These are phyloP conservation scores for Fusarium solani-melongenae DNA, from an alignment of 2,329 filamentous ascomycete genomes.

Conservation along the genomic window DNA sequence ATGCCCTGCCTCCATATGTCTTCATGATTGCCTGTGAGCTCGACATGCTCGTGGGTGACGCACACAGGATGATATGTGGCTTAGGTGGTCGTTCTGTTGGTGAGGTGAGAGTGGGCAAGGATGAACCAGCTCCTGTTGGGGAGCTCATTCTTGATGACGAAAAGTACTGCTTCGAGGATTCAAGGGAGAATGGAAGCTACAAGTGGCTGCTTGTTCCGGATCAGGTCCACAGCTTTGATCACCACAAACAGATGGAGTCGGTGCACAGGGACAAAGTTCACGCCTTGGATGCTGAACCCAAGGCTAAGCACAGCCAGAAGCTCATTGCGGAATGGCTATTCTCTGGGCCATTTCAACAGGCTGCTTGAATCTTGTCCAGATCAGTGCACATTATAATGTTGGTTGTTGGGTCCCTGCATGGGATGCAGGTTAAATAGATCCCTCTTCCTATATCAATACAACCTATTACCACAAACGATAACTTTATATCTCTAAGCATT, in stretches of 20 bases:
- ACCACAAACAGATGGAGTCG: background rate
- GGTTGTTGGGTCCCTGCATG: background rate
- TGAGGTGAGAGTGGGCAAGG: constrained; percentile 3
- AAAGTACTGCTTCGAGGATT: constrained; percentile 13
- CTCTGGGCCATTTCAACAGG: constrained; percentile 41
- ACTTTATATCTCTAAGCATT: background rate
- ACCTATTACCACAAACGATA: background rate
- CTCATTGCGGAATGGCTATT: constrained; percentile 23
- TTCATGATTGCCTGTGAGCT: constrained; percentile 20
- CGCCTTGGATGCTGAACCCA: constrained; percentile 7
- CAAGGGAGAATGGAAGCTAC: background rate
- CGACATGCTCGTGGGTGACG: constrained; percentile 18
- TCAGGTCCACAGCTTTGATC: constrained; percentile 25
- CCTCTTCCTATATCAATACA: background rate
- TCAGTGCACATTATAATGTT: background rate
- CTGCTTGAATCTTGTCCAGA: background rate
- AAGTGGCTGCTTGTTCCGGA: constrained; percentile 26
- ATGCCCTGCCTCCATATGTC: background rate
- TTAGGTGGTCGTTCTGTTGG: background rate
- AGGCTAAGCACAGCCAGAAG: constrained; percentile 15
- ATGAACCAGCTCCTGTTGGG: background rate
- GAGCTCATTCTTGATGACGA: constrained; percentile 22
- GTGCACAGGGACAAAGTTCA: constrained; percentile 12
- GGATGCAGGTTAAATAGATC: background rate
- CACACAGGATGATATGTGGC: constrained; percentile 17